These are phyloP conservation scores for Flagelloscypha sp. DNA, from an alignment of 768 basidiomycete species.

Conservation along the genomic window DNA sequence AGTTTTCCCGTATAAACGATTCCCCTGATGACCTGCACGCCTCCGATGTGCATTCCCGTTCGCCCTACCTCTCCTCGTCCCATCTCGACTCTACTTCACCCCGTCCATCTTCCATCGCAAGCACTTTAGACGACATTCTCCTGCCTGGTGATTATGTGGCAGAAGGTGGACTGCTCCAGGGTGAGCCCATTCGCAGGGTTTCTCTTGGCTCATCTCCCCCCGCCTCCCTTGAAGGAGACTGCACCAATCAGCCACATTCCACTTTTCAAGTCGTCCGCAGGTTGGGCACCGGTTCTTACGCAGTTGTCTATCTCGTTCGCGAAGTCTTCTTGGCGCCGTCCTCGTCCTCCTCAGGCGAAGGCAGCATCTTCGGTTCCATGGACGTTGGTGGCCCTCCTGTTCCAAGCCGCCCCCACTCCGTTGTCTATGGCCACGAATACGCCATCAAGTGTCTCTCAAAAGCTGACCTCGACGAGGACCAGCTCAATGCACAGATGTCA, in stretches of 20 bases:
- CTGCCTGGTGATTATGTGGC: constrained; percentile 68
- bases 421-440: constrained; percentile 68
- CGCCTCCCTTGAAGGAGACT: constrained; percentile 24
- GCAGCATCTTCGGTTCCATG: constrained; percentile 46
- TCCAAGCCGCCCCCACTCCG: constrained; percentile 22
- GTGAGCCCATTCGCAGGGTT: constrained; percentile 55
- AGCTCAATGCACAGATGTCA: constrained; percentile 80
- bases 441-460: constrained; percentile 98
- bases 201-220: constrained; percentile 31
- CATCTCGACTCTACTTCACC: constrained; percentile 26
- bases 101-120: constrained; percentile 30
- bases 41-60: constrained; percentile 26
- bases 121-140: constrained; percentile 53
- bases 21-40: constrained; percentile 11
- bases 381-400: constrained; percentile 37
- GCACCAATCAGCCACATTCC: constrained; percentile 44
- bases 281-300: constrained; percentile 86
- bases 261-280: constrained; percentile 81
- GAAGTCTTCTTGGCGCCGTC: constrained; percentile 50
- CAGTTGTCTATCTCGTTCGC: constrained; percentile 87
- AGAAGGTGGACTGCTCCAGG: constrained; percentile 57
- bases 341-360: constrained; percentile 48
- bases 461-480: constrained; percentile 83
- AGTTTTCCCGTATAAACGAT: constrained; percentile 12
- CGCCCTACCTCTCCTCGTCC: constrained; percentile 29